Evolutionary conservation across 495 filamentous ascomycete genomes (phyloP), one percentile per base, ranked within the genome.

Genomic region (Parachaetomium inaequale): DNA sequence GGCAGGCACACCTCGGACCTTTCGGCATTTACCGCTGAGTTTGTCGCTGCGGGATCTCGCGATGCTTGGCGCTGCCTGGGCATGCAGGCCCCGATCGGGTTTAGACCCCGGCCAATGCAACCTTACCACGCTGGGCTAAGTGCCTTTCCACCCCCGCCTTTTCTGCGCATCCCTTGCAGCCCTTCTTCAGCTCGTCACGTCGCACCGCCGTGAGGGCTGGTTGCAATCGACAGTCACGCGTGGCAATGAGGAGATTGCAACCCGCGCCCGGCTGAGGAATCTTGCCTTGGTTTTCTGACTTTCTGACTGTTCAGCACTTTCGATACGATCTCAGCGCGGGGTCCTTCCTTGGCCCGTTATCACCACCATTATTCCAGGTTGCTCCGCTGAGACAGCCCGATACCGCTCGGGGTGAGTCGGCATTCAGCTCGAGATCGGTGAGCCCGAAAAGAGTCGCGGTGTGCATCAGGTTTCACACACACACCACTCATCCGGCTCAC

Each of bases 201-300:
- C 56, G 26, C 31, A 49, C n/a, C n/a, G 56, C 15, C 56, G 8
- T 38, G 14, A 59, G 4, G n/a, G 0, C 42, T 23, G 26, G 56
- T 50, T 50, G 56, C 56, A 59, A 21, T 59, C 15, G 29, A 36
- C 19, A 45, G 56, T 50, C 43, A 50, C 56, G 45, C 45, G 56
- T 38, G 43, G 45, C 56, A 59, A 38, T 8, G 25, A n/a, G 12
- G 42, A 59, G 36, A 57, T 57, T 57, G 55, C 55, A 31, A n/a
- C 31, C 11, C 34, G 45, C 29, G n/a, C 4, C 21, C 26, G n/a
- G 43, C 45, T 49, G 56, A 59, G 19, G 31, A 26, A 31, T 43
- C 17, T 5, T 26, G 53, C 52, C 36, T 56, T 57, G 38, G 23
- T 46, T 57, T 43, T 23, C 3, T 29, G 0, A 17, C 19, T 12